These are phyloP conservation scores for Xerocomellus intermedius DNA, from an alignment of 768 basidiomycete genomes.

Conservation along the genomic window DNA sequence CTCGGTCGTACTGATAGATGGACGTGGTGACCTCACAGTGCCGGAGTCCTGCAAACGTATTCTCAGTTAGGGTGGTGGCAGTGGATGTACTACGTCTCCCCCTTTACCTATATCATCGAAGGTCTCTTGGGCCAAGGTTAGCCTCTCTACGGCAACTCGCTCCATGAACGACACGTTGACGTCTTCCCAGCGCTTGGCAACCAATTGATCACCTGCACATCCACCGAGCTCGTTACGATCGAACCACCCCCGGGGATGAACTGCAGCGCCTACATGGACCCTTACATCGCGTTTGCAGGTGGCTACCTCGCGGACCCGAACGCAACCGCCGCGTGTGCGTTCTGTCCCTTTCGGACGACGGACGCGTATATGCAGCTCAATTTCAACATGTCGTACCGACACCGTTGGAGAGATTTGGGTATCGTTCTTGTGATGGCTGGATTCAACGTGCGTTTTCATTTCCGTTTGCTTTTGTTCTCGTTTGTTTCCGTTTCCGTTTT, in stretches of 20 bases:
- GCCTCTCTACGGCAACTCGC: neutral
- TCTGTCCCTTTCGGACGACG: slow-evolving; percentile 53
- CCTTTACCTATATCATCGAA: slow-evolving; percentile 51
- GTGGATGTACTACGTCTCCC: slow-evolving; percentile 43
- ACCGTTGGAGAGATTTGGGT: slow-evolving; percentile 10
- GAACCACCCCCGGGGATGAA: slow-evolving; percentile 52
- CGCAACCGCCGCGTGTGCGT: slow-evolving; percentile 50
- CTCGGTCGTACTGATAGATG: neutral
- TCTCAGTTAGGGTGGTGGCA: slow-evolving; percentile 35
- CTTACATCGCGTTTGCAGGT: slow-evolving; percentile 48
- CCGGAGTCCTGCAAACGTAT: slow-evolving; percentile 49
- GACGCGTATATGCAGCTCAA: slow-evolving; percentile 27
- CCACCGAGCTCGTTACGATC: slow-evolving; percentile 51
- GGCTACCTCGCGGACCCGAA: slow-evolving; percentile 57
- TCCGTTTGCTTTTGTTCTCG: too few species aligned
- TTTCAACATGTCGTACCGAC: slow-evolving; percentile 4
- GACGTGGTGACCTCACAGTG: slow-evolving; percentile 25
- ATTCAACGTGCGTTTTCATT: slow-evolving; percentile 41
- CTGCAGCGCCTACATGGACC: slow-evolving; percentile 50
- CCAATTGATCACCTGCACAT: slow-evolving; percentile 46
- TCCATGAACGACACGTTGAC: neutral
- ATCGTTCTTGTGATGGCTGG: slow-evolving; percentile 10
- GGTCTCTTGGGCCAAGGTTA: slow-evolving; percentile 35
- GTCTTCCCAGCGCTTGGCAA: slow-evolving; percentile 37
- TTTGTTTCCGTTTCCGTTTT: too few species aligned